Evolutionary conservation across 1,284 basidiomycete species (phyloP), one percentile per base, ranked within the genome.

Genomic region (Ustilago bromivora): DNA sequence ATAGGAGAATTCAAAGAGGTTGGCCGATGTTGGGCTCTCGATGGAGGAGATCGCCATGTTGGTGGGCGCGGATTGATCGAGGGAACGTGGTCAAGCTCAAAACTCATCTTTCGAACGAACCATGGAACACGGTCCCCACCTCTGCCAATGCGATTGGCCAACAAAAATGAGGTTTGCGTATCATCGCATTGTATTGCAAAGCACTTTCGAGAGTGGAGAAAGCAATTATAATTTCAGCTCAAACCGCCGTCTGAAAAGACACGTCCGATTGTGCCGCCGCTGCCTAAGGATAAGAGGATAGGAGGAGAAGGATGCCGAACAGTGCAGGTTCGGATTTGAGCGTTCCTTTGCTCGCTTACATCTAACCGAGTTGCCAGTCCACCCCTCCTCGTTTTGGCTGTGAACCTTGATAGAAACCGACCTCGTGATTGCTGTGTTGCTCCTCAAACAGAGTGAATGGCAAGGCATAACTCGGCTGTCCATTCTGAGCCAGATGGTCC

Each of bases 341-440:
- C 49, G 65, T 65, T 68, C 66, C 66, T 64, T 46, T 49, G 65
- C 65, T 72, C 64, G 64, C 71, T 73, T 64, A 57, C 31, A 52
- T 10, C 31, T 73, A 68, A 49, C 58, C 65, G 66, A 73, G 66
- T 57, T 53, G 32, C 19, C 19, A 11, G 36, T 17, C 57, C 38
- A 11, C 23, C 17, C 40, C 38, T n/a, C 49, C 52, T 62, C 23
- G 3, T 23, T 56, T 28, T 57, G 53, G 31, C 34, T 35, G 28
- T 54, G 31, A 51, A 17, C 13, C 49, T 32, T 32, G 52, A 35
- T 36, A 54, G 52, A 6, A 31, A 54, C 31, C 13, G 36, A 19
- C 1, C 54, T 40, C 58, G 36, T 49, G 19, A 60, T 60, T 46
- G 43, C 13, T 35, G 57, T 36, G 57, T 36, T 49, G 10, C 28